Base-by-base conservation (phyloP, 2,329 filamentous ascomycete genomes). In the Ceratocystis eucalypticola region DNA sequence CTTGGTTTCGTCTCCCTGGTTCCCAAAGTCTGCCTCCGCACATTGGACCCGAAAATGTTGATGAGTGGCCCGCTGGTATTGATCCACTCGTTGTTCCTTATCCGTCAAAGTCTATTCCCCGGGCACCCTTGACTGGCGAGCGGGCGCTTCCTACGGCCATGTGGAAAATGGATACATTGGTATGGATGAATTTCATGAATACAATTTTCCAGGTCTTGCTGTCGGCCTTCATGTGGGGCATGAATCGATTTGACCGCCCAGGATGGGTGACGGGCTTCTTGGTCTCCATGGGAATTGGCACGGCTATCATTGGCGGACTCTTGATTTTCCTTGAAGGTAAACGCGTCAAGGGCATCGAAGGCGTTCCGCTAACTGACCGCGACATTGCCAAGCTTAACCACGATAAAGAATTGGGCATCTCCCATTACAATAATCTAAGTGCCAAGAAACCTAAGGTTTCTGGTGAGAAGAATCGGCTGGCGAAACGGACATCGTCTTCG, bases 211-310 rank as follows among this genome's bases (percentile, higher is more conserved):
- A 96, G 74, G 80, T 80, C 48, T 80, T 84, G 20, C 80, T 96
- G 1, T 88, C 85, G 7, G 86, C 82, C 2, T 88, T 91, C 76
- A 95, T 96, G 91, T 95, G 89, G 88, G 85, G 83, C 1, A 79
- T 88, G 75, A 88, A 89, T 72, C 79, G 88, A 25, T 86, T 85
- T 71, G 76, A 87, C 25, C 80, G 91, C n/a, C 89, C 91, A 0
- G 82, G 83, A 25, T 95, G 89, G 89, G 82, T 85, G 10, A 92
- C 89, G 0, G 91, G 89, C 1, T 75, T 91, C 0, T 90, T 94
- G 72, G 87, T 96, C 20, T 88, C 83, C 1, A 73, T 93, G 5
- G 90, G 85, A 2, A 79, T 86, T 22, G 84, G 88, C 4, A 87
- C 87, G 6, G 87, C 81, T 17, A 72, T 83, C 25, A 72, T 83